Evolutionary conservation across 225 moss, liverwort and hornwort species (phyloP).

Genomic region (Pseudoscleropodium purum): DNA sequence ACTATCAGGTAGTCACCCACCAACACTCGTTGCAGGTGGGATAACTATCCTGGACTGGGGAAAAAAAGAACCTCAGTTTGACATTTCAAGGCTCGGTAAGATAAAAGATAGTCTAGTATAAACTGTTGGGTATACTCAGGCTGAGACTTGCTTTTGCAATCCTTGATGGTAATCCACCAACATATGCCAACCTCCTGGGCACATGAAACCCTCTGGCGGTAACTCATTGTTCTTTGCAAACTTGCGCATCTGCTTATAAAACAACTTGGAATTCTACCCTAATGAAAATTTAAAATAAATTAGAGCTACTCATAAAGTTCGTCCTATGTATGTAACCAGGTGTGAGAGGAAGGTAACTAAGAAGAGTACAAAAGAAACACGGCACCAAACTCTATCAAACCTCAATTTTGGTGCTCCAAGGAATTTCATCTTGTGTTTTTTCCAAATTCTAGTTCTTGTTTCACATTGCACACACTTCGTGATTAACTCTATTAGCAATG

Average conservation of each 20-base stretch:
- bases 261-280: too few relatives aligned
- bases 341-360: too few relatives aligned
- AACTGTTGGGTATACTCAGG: background rate
- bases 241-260: slow-evolving; percentile 66
- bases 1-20: background rate
- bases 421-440: too few relatives aligned
- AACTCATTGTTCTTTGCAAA: slow-evolving; percentile 67
- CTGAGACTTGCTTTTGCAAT: slow-evolving; percentile 21
- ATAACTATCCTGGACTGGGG: background rate
- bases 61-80: background rate
- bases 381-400: too few relatives aligned
- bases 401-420: too few relatives aligned
- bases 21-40: background rate
- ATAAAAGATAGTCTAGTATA: background rate
- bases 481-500: too few relatives aligned
- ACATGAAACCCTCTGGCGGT: slow-evolving; percentile 87
- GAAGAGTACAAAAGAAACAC: too few relatives aligned
- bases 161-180: slow-evolving; percentile 86
- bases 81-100: background rate
- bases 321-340: too few relatives aligned
- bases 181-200: slow-evolving; percentile 89
- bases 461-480: too few relatives aligned
- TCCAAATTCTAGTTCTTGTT: too few relatives aligned
- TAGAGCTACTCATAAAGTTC: too few relatives aligned
- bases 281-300: too few relatives aligned